A percentile compares a stretch with the other conserved stretches of the same genome.
phyloP scores from a whole-genome alignment of 148 eudicot species.

The Spergularia marina region DNA sequence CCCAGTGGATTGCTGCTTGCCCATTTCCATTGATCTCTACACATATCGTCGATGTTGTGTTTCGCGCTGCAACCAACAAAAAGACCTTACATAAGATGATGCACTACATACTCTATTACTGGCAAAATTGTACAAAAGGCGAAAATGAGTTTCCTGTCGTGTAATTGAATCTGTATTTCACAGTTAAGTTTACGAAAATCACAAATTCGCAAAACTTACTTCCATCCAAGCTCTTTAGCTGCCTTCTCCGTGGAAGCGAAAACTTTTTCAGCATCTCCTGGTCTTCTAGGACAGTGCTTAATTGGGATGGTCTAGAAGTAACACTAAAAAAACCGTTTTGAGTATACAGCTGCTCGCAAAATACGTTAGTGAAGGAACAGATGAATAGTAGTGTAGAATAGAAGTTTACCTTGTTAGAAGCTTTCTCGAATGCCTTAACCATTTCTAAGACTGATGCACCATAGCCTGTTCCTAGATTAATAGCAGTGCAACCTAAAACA shows the following conservation, averaged over 20 bases:
- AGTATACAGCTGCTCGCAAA: neutral
- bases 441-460: slow-evolving; percentile 90
- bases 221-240: slow-evolving; percentile 82
- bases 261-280: slow-evolving; percentile 81
- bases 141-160: too few species aligned
- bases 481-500: slow-evolving; percentile 60
- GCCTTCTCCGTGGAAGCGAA: slow-evolving; percentile 82
- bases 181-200: neutral
- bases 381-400: neutral
- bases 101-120: neutral
- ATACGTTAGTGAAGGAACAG: neutral
- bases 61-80: slow-evolving; percentile 53
- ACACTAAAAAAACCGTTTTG: neutral
- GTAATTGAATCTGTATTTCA: too few species aligned
- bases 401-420: slow-evolving; percentile 62
- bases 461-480: slow-evolving; percentile 79
- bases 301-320: slow-evolving; percentile 65
- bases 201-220: slow-evolving; percentile 39
- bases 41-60: slow-evolving; percentile 77
- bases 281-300: slow-evolving; percentile 70
- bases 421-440: slow-evolving; percentile 87
- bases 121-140: too few species aligned
- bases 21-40: slow-evolving; percentile 95
- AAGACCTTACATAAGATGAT: neutral
- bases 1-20: slow-evolving; percentile 81